These are phyloP conservation scores for Rhododendron vialii DNA, from an alignment of 148 eudicot genomes.

Conservation along the genomic window DNA sequence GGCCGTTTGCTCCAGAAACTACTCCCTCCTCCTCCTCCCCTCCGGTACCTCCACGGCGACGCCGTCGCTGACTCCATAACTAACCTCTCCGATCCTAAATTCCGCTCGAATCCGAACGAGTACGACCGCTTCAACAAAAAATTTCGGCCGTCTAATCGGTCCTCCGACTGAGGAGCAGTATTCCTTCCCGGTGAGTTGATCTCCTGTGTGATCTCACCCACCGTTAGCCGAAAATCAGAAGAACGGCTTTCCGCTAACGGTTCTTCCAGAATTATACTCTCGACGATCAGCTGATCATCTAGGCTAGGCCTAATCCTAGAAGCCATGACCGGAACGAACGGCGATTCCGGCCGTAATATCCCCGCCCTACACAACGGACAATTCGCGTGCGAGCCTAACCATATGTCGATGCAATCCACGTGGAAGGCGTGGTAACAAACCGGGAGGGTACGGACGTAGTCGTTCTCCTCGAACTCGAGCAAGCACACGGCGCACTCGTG, in stretches of 20 bases:
- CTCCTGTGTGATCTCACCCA: constrained; percentile 36
- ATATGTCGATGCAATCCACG: constrained; percentile 86
- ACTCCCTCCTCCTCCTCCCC: constrained; percentile 21
- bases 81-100: constrained; percentile 55
- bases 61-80: constrained; percentile 59
- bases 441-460: constrained; percentile 79
- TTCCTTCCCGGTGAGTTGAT: constrained; percentile 15
- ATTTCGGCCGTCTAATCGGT: constrained; percentile 34
- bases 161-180: constrained; percentile 27
- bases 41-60: constrained; percentile 61
- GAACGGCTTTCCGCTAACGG: constrained; percentile 27
- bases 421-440: constrained; percentile 76
- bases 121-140: constrained; percentile 67
- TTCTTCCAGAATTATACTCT: constrained; percentile 44
- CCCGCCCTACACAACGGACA: constrained; percentile 88
- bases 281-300: constrained; percentile 45
- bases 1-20: constrained; percentile 67
- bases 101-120: constrained; percentile 84
- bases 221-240: not conserved
- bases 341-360: constrained; percentile 40
- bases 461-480: constrained; percentile 72
- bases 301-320: constrained; percentile 66
- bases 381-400: constrained; percentile 81
- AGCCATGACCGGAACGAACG: constrained; percentile 76
- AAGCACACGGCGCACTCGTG: constrained; percentile 83